These are phyloP conservation scores for Bryoerythrophyllum caledonicum DNA, from an alignment of 225 moss, liverwort and hornwort species.

Conservation along the genomic window DNA sequence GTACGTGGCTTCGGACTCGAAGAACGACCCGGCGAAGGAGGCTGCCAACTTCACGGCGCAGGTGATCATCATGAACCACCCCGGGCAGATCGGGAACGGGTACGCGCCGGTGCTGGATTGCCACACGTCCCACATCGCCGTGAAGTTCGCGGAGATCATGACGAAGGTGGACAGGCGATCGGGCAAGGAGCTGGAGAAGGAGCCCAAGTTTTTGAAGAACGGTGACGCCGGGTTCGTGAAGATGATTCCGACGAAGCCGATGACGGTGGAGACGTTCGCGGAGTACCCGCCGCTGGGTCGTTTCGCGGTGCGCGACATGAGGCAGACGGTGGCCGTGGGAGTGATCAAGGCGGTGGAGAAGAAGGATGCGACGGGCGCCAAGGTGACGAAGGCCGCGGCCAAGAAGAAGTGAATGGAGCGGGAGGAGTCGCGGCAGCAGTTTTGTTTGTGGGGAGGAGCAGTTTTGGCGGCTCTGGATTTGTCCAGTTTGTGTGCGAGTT, in stretches of 20 bases:
- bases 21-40: constrained; percentile 67
- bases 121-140: constrained; percentile 58
- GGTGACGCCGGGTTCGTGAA: constrained; percentile 62
- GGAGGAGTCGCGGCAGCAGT: background rate
- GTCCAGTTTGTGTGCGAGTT: background rate
- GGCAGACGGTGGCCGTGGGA: constrained; percentile 56
- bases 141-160: constrained; percentile 55
- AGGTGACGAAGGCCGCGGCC: constrained; percentile 42
- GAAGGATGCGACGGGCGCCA: constrained; percentile 52
- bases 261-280: constrained; percentile 59
- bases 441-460: background rate
- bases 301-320: constrained; percentile 62
- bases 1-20: constrained; percentile 55
- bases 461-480: background rate
- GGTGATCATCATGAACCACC: constrained; percentile 77
- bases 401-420: constrained; percentile 57
- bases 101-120: constrained; percentile 62
- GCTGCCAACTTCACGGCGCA: constrained; percentile 59
- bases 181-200: constrained; percentile 66
- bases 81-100: constrained; percentile 60
- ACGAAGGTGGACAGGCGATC: constrained; percentile 63
- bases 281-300: constrained; percentile 61
- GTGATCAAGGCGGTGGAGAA: constrained; percentile 67
- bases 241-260: constrained; percentile 63
- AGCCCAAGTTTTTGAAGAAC: constrained; percentile 68